A percentile compares a stretch with the other conserved stretches of the same genome.
Conservation (phyloP, 2,329 filamentous ascomycete species). For the Cryphonectria parasitica region DNA sequence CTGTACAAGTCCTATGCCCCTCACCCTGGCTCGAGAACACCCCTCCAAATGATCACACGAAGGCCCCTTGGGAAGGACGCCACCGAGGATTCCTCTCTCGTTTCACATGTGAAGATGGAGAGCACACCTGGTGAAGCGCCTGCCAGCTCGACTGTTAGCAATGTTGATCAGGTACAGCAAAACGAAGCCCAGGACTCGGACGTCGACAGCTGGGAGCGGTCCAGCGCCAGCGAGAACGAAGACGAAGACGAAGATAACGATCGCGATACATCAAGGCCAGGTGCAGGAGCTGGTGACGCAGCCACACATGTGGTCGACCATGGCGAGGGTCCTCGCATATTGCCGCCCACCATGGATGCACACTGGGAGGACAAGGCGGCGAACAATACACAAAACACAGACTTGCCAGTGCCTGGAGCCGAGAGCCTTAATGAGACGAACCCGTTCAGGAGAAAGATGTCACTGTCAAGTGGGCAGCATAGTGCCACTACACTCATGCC, state of each 20-base stretch:
- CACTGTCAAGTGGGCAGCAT: slow-evolving; percentile 29
- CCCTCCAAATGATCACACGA: slow-evolving; percentile 46
- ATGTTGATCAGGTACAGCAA: not conserved
- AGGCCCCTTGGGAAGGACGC: slow-evolving; percentile 42
- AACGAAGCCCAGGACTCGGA: slow-evolving; percentile 26
- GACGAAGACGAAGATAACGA: not conserved
- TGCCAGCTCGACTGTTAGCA: not conserved
- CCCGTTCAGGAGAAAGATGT: slow-evolving; percentile 56
- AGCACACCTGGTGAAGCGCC: slow-evolving; percentile 30
- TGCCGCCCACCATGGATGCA: slow-evolving; percentile 4
- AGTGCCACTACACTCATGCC: slow-evolving; percentile 19
- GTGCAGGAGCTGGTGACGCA: not conserved
- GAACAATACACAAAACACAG: not conserved
- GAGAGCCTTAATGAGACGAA: slow-evolving; percentile 47
- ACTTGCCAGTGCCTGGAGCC: not conserved
- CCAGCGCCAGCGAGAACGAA: slow-evolving; percentile 23
- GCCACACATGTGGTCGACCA: not conserved
- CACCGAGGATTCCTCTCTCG: slow-evolving; percentile 33
- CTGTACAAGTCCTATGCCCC: slow-evolving; percentile 10
- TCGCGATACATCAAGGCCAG: not conserved
- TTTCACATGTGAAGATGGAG: slow-evolving; percentile 35
- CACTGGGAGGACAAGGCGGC: not conserved
- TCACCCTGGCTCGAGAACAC: slow-evolving; percentile 16
- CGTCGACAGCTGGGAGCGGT: slow-evolving; percentile 29
- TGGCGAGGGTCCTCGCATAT: slow-evolving; percentile 3